Evolutionary conservation across 2,329 filamentous ascomycete species (phyloP).

Genomic region (Teratosphaeriaceae sp.): DNA sequence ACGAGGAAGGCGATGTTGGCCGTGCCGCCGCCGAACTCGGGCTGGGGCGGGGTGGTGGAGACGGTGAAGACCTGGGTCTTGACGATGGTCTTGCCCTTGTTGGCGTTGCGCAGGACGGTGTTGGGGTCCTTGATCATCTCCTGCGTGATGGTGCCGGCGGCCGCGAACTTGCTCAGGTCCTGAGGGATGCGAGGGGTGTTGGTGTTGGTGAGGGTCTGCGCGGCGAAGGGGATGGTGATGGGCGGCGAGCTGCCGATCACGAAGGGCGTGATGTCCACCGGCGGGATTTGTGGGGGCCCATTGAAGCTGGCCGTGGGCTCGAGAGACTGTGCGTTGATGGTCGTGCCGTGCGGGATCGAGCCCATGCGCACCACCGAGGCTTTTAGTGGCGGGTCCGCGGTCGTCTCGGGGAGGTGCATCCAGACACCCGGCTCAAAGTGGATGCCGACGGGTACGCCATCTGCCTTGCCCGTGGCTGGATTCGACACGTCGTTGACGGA

Average conservation of each 20-base stretch:
- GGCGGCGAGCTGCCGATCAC: neutral
- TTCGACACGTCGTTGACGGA: conserved; percentile 31
- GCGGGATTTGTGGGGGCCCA: conserved; percentile 15
- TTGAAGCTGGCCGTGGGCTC: conserved; percentile 9
- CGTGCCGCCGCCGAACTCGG: conserved; percentile 27
- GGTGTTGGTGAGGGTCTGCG: conserved; percentile 4
- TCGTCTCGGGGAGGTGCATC: conserved; percentile 31
- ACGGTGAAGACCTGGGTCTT: conserved; percentile 27
- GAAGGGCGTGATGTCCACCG: conserved; percentile 25
- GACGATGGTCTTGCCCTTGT: conserved; percentile 27
- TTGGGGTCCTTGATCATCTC: conserved; percentile 14
- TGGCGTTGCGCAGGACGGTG: conserved; percentile 17
- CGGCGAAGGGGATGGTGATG: conserved; percentile 6
- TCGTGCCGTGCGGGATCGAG: conserved; percentile 39
- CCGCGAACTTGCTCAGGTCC: conserved; percentile 23
- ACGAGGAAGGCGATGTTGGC: conserved; percentile 27
- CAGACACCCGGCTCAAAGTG: conserved; percentile 39
- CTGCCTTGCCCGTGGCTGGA: conserved; percentile 15
- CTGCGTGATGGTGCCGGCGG: conserved; percentile 29
- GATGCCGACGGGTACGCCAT: conserved; percentile 25
- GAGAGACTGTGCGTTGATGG: conserved; percentile 36
- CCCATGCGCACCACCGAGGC: conserved; percentile 33
- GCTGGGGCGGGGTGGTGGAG: conserved; percentile 15
- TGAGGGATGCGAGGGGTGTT: conserved; percentile 26
- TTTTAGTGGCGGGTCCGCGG: conserved; percentile 11